Percentiles rank a stretch among this genome's conserved stretches.
These are phyloP conservation scores for Oryza longistaminata DNA, from an alignment of 176 grass and related monocot species.

Conservation along the genomic window DNA sequence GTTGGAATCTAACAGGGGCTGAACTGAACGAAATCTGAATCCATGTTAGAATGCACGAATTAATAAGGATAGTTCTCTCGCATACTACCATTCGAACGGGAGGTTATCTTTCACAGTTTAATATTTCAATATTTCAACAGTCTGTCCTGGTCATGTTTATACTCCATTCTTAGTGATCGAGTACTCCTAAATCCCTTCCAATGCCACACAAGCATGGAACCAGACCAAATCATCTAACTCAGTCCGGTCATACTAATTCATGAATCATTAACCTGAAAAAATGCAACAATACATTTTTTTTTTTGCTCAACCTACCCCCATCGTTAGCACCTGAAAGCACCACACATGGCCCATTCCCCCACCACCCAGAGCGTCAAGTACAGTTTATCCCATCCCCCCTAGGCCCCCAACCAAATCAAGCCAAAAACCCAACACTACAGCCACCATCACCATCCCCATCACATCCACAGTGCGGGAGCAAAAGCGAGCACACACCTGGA, in stretches of 20 bases:
- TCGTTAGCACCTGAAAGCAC: slow-evolving; percentile 12
- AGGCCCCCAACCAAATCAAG: neutral
- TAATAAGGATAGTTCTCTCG: slow-evolving; percentile 14
- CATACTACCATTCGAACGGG: neutral
- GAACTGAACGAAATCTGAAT: neutral
- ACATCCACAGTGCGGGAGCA: neutral
- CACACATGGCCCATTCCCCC: neutral
- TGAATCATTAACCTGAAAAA: neutral
- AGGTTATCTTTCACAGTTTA: neutral
- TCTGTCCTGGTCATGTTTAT: neutral
- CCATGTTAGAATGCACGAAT: neutral
- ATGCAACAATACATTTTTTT: neutral
- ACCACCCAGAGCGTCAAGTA: neutral
- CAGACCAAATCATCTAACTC: neutral
- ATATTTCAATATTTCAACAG: neutral
- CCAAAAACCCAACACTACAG: neutral
- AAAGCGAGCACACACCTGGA: slow-evolving; percentile 65
- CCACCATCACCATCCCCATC: neutral
- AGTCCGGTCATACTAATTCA: neutral
- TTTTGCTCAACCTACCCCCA: neutral
- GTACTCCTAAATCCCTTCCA: neutral
- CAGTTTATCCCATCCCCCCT: neutral
- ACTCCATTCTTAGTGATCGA: neutral
- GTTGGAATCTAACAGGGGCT: too few species aligned
- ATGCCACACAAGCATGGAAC: neutral